phyloP scores from a whole-genome alignment of 805 yeast species.

The Cyberlindnera americana region DNA sequence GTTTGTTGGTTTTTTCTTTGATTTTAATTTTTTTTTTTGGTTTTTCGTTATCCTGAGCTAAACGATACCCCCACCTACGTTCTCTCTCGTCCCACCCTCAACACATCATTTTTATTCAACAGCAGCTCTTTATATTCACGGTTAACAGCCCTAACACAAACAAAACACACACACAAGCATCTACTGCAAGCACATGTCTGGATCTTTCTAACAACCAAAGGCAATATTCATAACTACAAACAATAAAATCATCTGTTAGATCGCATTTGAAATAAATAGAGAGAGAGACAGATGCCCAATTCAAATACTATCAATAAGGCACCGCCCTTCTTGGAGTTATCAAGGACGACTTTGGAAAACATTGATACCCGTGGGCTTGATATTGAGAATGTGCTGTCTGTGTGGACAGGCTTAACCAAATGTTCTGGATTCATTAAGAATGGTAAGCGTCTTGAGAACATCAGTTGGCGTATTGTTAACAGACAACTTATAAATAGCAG shows the following conservation, averaged over 20 bases:
- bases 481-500: conserved; percentile 24
- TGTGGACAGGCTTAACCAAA: conserved; percentile 38
- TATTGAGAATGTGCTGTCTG: conserved; percentile 37
- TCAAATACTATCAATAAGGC: conserved; percentile 24
- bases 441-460: conserved; percentile 30
- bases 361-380: conserved; percentile 31
- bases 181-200: background rate
- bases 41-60: conserved; percentile 1
- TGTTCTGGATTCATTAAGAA: conserved; percentile 29
- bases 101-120: background rate
- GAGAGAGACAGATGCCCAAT: conserved; percentile 10
- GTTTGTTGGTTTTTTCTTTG: too few relatives aligned
- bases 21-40: too few relatives aligned
- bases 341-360: conserved; percentile 25
- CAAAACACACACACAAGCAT: too few relatives aligned
- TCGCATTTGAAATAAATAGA: background rate
- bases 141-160: too few relatives aligned
- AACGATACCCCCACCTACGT: too few relatives aligned
- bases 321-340: conserved; percentile 30
- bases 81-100: too few relatives aligned
- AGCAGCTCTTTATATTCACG: background rate
- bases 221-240: background rate
- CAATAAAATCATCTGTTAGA: background rate
- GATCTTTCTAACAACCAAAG: background rate
- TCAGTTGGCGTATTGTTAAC: conserved; percentile 32